Base-by-base conservation (phyloP, 768 basidiomycete genomes). In the Stropharia rugosoannulata region DNA sequence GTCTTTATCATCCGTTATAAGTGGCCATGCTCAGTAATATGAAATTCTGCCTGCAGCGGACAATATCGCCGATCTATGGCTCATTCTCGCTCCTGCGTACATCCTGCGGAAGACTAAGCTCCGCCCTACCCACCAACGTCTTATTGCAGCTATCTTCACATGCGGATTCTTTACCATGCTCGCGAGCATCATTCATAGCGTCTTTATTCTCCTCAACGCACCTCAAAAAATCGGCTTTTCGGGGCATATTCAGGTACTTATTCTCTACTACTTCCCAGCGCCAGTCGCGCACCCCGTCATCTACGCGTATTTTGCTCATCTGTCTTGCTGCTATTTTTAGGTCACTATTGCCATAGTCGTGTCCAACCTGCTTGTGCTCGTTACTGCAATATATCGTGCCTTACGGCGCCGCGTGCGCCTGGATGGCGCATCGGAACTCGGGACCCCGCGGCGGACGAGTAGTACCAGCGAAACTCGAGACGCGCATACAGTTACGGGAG, bases 21-120 rank as follows among this genome's bases (percentile, higher is more conserved):
- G 9, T 6, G 29, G 3, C 16, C 7, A 15, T 13, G 22, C 45
- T 46, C 19, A 29, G 10, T 12, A 7, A 15, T 25, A 22, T 18
- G 22, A 3, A 1, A 22, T 46, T 42, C 35, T 37, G 11, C 29
- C 29, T 10, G 4, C 27, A 60, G 51, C 47, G 7, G 45, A 57
- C 12, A 46, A 55, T 36, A 10, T 55, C 18, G 59, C 53, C 12
- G 59, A 61, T 51, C 12, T 41, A n/a, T 61, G 59, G 59, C 48
- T 61, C 11, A 43, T 58, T 19, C 27, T 37, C 9, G 52, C 52
- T 1, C 59, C 59, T 5, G 52, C 43, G 4, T 46, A 58, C 22
- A 58, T 61, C 12, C 53, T 61, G 10, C 58, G 18, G 18, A 38
- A 47, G 15, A 54, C 51, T 48, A 51, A 50, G 29, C 52, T 58